Percentiles rank a stretch among this genome's conserved stretches.
These are phyloP conservation scores for Brassica hybrid DNA, from an alignment of 441 rosid genomes.

Conservation along the genomic window DNA sequence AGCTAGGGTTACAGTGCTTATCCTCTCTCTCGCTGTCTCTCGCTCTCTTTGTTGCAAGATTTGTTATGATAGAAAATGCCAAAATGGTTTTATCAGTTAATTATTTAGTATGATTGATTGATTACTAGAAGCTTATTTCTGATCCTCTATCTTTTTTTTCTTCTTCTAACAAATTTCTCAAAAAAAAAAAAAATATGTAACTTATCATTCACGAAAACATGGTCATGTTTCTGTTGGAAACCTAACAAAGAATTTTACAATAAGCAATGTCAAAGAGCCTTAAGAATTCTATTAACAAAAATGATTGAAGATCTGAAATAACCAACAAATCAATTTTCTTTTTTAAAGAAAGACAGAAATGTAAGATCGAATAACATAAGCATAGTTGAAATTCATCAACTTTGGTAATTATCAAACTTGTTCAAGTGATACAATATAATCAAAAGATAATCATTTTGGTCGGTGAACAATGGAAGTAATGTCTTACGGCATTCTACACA, in stretches of 20 bases:
- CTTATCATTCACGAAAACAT: constrained; percentile 1
- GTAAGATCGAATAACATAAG: neutral
- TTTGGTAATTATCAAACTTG: neutral
- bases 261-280: neutral
- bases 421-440: neutral
- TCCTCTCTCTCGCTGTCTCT: no score
- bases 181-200: neutral
- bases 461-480: neutral
- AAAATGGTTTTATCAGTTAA: constrained; percentile 3
- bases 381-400: neutral
- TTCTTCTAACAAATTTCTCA: no score
- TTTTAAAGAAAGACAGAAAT: neutral
- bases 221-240: constrained; percentile 22
- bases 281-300: neutral
- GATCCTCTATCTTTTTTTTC: no score
- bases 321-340: no score
- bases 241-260: neutral
- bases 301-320: neutral
- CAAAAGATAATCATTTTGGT: neutral
- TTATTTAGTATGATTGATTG: neutral
- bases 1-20: no score
- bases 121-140: no score
- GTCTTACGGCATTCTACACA: neutral
- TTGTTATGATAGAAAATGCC: constrained; percentile 11
- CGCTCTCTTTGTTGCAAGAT: neutral